phyloP scores from a whole-genome alignment of 257 asterid species.

The Gardenia jasminoides region DNA sequence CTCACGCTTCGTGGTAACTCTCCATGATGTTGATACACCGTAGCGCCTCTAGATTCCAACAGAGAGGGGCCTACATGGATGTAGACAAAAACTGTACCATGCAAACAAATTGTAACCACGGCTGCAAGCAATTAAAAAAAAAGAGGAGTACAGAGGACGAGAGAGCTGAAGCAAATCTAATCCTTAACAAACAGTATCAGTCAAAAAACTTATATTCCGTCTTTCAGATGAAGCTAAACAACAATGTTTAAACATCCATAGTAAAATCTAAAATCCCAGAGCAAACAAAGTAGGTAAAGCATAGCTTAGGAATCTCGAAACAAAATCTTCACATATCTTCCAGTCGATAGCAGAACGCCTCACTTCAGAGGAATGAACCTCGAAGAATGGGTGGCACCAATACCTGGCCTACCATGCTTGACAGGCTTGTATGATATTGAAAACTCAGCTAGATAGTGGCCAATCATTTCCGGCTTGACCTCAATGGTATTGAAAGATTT shows the following conservation, averaged over 20 bases:
- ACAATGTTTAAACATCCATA: neutral
- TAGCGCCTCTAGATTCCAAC: neutral
- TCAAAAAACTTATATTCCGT: conserved; percentile 1
- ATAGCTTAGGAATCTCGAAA: neutral
- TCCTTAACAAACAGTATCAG: neutral
- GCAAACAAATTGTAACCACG: too few species aligned
- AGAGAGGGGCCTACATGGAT: neutral
- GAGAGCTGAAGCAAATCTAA: neutral
- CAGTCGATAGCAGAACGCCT: neutral
- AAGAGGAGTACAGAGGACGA: too few species aligned
- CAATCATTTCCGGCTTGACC: conserved; percentile 82
- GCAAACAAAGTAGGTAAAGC: neutral
- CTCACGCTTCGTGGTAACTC: too few species aligned
- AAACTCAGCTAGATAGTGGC: conserved; percentile 84
- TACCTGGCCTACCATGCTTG: conserved; percentile 92
- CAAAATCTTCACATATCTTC: conserved; percentile 17
- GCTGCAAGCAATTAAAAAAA: neutral
- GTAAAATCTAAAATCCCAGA: neutral
- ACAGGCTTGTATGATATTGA: conserved; percentile 84
- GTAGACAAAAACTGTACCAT: too few species aligned
- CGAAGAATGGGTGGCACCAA: conserved; percentile 94
- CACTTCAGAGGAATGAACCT: conserved; percentile 89
- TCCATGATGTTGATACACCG: neutral
- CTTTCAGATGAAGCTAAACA: conserved; percentile 7
- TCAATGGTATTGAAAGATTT: conserved; percentile 81